Conservation (phyloP, 78 protist genomes). For the Diacronema lutheri region DNA sequence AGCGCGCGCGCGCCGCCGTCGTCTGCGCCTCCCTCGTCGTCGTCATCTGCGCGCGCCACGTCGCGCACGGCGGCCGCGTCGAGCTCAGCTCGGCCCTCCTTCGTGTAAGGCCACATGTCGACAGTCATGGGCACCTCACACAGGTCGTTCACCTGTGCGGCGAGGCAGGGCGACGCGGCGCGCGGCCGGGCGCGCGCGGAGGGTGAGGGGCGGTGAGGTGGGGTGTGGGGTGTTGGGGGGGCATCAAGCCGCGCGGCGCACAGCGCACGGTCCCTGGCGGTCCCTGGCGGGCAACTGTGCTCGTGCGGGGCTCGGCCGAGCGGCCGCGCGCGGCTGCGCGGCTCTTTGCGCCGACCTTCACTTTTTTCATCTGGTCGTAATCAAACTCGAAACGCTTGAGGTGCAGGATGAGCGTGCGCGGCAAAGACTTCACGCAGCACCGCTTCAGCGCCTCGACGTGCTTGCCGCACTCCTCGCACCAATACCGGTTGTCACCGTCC, state of each 20-base stretch:
- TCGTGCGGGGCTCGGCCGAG: too few relatives aligned
- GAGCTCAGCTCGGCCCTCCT: slow-evolving; percentile 17
- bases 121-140: slow-evolving; percentile 55
- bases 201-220: too few relatives aligned
- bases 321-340: too few relatives aligned
- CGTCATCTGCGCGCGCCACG: background rate
- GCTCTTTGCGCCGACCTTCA: too few relatives aligned
- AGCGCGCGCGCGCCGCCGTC: too few relatives aligned
- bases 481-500: slow-evolving; percentile 85
- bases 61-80: background rate
- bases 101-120: slow-evolving; percentile 67
- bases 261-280: background rate
- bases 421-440: slow-evolving; percentile 27
- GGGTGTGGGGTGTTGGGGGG: too few relatives aligned
- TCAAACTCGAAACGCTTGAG: slow-evolving; percentile 85
- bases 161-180: too few relatives aligned
- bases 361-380: slow-evolving; percentile 42
- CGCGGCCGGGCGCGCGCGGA: too few relatives aligned
- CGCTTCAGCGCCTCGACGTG: slow-evolving; percentile 65
- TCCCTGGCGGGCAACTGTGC: too few relatives aligned
- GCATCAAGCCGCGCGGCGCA: too few relatives aligned
- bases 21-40: background rate
- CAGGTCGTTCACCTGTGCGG: slow-evolving; percentile 46
- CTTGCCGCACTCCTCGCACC: slow-evolving; percentile 59
- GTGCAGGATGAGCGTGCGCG: slow-evolving; percentile 59